These are phyloP conservation scores for Rauvolfia tetraphylla DNA, from an alignment of 257 asterid genomes.

Conservation along the genomic window DNA sequence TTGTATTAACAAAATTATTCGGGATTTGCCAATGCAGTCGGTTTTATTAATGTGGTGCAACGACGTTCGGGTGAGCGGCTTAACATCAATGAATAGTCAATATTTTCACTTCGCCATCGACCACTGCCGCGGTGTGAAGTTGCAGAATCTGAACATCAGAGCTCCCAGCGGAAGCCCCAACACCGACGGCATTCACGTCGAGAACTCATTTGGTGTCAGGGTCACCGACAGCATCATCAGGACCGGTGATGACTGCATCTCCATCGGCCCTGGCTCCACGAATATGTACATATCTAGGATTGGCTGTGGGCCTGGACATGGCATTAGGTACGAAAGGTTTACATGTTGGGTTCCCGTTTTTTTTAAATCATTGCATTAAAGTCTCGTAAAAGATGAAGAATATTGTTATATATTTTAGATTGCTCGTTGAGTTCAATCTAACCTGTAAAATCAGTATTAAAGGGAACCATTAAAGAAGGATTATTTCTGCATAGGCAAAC, in stretches of 20 bases:
- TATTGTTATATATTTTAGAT: too few species aligned
- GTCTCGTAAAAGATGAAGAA: too few species aligned
- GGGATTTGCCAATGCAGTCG: conserved; percentile 39
- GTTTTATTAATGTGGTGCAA: conserved; percentile 52
- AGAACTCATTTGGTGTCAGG: conserved; percentile 41
- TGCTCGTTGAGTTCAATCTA: too few species aligned
- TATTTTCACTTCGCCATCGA: conserved; percentile 42
- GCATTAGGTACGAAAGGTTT: conserved; percentile 45
- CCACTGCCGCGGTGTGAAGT: conserved; percentile 37
- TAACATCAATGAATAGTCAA: conserved; percentile 52
- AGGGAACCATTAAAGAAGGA: too few species aligned
- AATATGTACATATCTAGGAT: conserved; percentile 48
- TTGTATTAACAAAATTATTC: too few species aligned
- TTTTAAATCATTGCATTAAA: too few species aligned
- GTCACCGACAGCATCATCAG: conserved; percentile 35
- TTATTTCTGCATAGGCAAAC: too few species aligned
- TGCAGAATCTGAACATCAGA: conserved; percentile 41
- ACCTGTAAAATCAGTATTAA: too few species aligned
- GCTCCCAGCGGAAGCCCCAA: conserved; percentile 76
- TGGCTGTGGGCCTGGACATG: conserved; percentile 83
- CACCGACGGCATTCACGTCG: conserved; percentile 65
- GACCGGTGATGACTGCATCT: conserved; percentile 78
- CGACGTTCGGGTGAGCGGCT: conserved; percentile 41
- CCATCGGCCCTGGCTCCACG: conserved; percentile 68
- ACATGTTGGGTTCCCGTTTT: too few species aligned